These are phyloP conservation scores for Starmerella khaoyaiensis DNA, from an alignment of 805 yeast species.

Conservation along the genomic window DNA sequence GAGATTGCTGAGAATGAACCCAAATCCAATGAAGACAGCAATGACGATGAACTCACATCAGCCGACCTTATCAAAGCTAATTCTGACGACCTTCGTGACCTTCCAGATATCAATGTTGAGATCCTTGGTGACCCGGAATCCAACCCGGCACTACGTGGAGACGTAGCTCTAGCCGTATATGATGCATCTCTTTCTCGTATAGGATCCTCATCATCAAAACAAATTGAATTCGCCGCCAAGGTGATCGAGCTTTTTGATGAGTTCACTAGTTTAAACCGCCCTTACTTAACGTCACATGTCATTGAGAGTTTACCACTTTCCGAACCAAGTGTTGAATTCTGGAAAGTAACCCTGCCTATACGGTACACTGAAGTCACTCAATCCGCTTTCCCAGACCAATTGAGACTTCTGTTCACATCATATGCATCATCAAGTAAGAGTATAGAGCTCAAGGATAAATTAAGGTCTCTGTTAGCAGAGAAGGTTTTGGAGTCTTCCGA, in stretches of 20 bases:
- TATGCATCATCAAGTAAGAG: slow-evolving; percentile 31
- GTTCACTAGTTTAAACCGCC: slow-evolving; percentile 57
- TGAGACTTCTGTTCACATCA: slow-evolving; percentile 60
- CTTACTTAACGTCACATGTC: slow-evolving; percentile 52
- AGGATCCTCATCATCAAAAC: slow-evolving; percentile 23
- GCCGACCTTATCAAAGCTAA: slow-evolving; percentile 37
- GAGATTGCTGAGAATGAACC: slow-evolving; percentile 31
- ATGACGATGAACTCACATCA: slow-evolving; percentile 39
- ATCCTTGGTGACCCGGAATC: slow-evolving; percentile 78
- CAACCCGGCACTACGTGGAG: slow-evolving; percentile 66
- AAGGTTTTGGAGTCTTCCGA: slow-evolving; percentile 18
- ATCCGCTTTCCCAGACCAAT: slow-evolving; percentile 39
- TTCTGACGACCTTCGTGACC: slow-evolving; percentile 44
- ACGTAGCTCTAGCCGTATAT: slow-evolving; percentile 55
- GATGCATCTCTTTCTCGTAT: slow-evolving; percentile 49
- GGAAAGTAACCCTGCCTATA: slow-evolving; percentile 56
- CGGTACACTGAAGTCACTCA: slow-evolving; percentile 37
- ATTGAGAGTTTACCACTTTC: slow-evolving; percentile 39
- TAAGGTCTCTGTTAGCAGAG: slow-evolving; percentile 22
- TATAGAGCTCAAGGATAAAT: slow-evolving; percentile 18
- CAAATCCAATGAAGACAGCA: slow-evolving; percentile 32
- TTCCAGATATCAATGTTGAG: slow-evolving; percentile 79
- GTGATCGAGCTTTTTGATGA: slow-evolving; percentile 51
- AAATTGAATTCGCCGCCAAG: slow-evolving; percentile 34
- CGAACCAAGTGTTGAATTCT: slow-evolving; percentile 28